phyloP scores from a whole-genome alignment of 306 rosid species.

The Notholithocarpus densiflorus region DNA sequence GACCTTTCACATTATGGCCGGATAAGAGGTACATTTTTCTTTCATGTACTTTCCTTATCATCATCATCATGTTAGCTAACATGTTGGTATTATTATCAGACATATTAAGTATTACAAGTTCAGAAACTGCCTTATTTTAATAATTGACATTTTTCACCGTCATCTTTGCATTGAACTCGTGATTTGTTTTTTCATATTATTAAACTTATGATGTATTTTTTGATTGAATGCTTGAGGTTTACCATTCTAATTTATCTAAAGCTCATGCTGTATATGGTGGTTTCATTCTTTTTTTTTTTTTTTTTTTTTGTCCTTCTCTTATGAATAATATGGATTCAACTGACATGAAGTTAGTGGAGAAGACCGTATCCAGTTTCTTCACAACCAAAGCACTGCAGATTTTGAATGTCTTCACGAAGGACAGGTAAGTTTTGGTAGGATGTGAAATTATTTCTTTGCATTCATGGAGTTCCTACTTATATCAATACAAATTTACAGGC shows the following conservation, averaged over 20 bases:
- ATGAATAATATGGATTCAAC: constrained; percentile 20
- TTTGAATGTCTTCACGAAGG: constrained; percentile 70
- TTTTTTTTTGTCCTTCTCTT: constrained; percentile 3
- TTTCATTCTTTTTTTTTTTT: constrained; percentile 3
- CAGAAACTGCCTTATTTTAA: neutral
- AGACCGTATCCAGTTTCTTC: constrained; percentile 86
- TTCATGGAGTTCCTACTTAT: constrained; percentile 21
- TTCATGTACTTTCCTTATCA: neutral
- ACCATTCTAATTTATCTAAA: neutral
- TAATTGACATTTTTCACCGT: neutral
- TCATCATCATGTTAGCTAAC: neutral
- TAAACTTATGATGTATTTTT: neutral
- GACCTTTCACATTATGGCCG: constrained; percentile 97
- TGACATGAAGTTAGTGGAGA: constrained; percentile 76
- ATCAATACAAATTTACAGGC: constrained; percentile 51
- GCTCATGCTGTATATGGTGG: neutral
- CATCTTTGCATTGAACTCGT: neutral
- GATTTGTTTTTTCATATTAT: neutral
- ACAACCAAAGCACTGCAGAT: constrained; percentile 92
- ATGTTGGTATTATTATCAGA: neutral
- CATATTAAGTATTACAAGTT: neutral
- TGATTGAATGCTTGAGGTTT: neutral
- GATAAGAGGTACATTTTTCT: constrained; percentile 69
- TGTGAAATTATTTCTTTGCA: constrained; percentile 29
- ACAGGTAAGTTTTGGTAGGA: constrained; percentile 52